Evolutionary conservation across 768 basidiomycete species (phyloP).

Genomic region (Tulasnella calospora): DNA sequence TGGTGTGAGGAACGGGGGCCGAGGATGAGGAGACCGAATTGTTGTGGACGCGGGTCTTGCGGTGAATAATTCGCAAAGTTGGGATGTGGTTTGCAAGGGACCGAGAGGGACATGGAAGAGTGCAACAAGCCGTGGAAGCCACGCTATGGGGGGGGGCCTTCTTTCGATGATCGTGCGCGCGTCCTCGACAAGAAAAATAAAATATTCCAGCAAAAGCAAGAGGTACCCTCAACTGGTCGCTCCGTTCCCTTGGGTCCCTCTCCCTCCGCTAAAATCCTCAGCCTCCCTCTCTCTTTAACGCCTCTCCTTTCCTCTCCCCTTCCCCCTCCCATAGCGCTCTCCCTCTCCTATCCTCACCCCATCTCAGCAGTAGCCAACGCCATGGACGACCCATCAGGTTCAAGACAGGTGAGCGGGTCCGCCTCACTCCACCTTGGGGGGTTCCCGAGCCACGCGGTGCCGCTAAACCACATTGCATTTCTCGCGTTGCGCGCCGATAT

Average conservation of each 20-base stretch:
- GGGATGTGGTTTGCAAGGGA: neutral
- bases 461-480: neutral
- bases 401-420: neutral
- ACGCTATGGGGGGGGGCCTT: neutral
- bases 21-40: slow-evolving; percentile 4
- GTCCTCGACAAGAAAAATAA: neutral
- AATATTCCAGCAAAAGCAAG: neutral
- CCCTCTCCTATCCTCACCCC: slow-evolving; percentile 14
- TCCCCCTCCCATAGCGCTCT: neutral
- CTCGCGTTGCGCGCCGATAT: too few relatives aligned
- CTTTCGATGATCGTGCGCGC: neutral
- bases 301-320: slow-evolving; percentile 18
- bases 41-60: neutral
- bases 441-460: neutral
- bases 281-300: slow-evolving; percentile 12
- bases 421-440: neutral
- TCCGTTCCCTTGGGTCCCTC: slow-evolving; percentile 10
- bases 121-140: slow-evolving; percentile 16
- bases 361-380: neutral
- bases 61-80: neutral
- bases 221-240: neutral
- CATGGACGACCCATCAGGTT: neutral
- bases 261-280: slow-evolving; percentile 1
- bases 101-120: slow-evolving; percentile 6
- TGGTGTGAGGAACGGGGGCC: neutral